phyloP scores from a whole-genome alignment of 2,329 filamentous ascomycete genomes.

The Dothistroma pini region DNA sequence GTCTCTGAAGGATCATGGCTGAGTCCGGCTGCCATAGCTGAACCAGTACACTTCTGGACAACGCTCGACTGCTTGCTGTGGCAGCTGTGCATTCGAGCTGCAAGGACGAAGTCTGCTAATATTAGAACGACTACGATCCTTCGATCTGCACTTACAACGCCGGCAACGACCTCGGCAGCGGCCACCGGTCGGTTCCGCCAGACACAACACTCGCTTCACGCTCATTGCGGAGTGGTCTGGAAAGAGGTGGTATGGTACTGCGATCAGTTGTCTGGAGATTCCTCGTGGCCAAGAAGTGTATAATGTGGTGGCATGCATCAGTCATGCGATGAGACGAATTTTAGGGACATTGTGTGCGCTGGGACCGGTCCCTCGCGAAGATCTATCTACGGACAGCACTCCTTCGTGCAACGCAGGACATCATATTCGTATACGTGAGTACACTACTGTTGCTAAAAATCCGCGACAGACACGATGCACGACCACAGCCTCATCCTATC shows the following conservation, averaged over 20 bases:
- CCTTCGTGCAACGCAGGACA: background rate
- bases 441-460: background rate
- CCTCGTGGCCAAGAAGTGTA: no score
- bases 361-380: no score
- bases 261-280: background rate
- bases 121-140: background rate
- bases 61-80: background rate
- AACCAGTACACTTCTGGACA: background rate
- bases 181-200: no score
- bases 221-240: background rate
- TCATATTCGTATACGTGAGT: background rate
- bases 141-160: background rate
- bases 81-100: background rate
- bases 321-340: no score
- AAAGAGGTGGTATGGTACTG: background rate
- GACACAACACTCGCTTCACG: no score
- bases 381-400: background rate
- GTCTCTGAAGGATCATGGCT: background rate
- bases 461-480: background rate
- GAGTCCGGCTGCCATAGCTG: background rate
- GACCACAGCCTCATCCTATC: background rate
- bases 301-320: no score
- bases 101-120: background rate
- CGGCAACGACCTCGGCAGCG: no score
- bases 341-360: no score